These are phyloP conservation scores for Nicotiana obtusifolia DNA, from an alignment of 257 asterid genomes.

Conservation along the genomic window DNA sequence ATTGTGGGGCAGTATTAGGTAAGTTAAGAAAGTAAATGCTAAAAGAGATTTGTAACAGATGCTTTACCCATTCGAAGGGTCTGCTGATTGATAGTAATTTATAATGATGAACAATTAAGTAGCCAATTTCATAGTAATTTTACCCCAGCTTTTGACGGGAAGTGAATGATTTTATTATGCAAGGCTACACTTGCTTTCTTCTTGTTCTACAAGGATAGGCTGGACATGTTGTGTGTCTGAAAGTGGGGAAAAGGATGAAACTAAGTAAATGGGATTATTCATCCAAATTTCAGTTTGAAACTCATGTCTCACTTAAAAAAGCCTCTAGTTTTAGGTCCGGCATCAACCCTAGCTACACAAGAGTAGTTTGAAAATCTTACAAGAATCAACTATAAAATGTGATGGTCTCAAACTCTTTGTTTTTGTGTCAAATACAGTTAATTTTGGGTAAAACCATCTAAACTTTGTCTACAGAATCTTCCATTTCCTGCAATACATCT, in stretches of 20 bases:
- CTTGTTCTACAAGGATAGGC: not conserved
- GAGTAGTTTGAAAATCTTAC: not conserved
- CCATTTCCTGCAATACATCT: not conserved
- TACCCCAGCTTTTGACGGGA: not conserved
- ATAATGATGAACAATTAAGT: too few species aligned
- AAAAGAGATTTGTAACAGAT: not conserved
- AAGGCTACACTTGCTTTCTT: not conserved
- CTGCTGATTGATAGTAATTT: not conserved
- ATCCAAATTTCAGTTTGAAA: too few species aligned
- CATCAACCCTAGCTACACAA: not conserved
- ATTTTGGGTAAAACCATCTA: not conserved
- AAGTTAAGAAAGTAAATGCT: not conserved
- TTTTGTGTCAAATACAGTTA: not conserved
- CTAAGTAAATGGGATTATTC: too few species aligned
- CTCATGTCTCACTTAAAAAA: not conserved
- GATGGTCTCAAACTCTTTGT: not conserved
- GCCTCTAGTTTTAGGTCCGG: not conserved
- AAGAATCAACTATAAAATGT: not conserved
- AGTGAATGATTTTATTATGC: not conserved
- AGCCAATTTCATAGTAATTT: not conserved
- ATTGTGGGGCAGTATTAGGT: not conserved
- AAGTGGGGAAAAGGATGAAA: too few species aligned
- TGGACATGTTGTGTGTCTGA: not conserved
- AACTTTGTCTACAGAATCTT: not conserved
- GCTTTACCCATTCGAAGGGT: not conserved